Percentiles rank a stretch among this genome's conserved stretches.
phyloP scores from a whole-genome alignment of 1,284 basidiomycete species.

The Ustilago vetiveriae region DNA sequence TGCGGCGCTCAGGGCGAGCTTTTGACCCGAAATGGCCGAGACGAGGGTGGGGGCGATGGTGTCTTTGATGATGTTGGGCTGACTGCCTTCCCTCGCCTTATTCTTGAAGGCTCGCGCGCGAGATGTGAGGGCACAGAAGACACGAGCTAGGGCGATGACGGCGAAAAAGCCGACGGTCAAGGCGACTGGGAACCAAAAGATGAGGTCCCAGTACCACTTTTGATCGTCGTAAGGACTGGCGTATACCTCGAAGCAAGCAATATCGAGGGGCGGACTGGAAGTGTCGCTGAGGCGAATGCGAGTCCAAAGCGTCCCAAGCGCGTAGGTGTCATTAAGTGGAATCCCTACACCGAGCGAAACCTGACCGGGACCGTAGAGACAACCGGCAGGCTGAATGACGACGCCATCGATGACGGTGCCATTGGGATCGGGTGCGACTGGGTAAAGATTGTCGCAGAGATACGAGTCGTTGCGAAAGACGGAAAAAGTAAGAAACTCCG shows the following conservation, averaged over 20 bases:
- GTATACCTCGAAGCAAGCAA: slow-evolving; percentile 82
- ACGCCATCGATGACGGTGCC: slow-evolving; percentile 32
- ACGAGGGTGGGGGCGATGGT: slow-evolving; percentile 69
- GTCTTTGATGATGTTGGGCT: slow-evolving; percentile 54
- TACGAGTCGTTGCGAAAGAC: slow-evolving; percentile 57
- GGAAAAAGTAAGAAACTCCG: slow-evolving; percentile 54
- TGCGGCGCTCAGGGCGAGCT: slow-evolving; percentile 82
- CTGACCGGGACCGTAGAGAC: slow-evolving; percentile 71
- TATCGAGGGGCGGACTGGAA: slow-evolving; percentile 73
- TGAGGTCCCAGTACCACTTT: slow-evolving; percentile 76
- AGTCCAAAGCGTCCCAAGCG: slow-evolving; percentile 83
- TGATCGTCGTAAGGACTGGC: slow-evolving; percentile 79
- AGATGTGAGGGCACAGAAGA: slow-evolving; percentile 46
- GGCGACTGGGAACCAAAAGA: slow-evolving; percentile 83
- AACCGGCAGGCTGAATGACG: slow-evolving; percentile 41
- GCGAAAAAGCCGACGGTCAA: slow-evolving; percentile 83
- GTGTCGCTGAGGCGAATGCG: slow-evolving; percentile 88
- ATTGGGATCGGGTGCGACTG: slow-evolving; percentile 47
- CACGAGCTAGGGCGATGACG: slow-evolving; percentile 79
- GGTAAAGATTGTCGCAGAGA: slow-evolving; percentile 59
- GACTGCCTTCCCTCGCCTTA: slow-evolving; percentile 57
- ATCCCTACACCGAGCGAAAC: slow-evolving; percentile 83
- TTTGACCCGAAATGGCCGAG: slow-evolving; percentile 89
- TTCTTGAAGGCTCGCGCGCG: slow-evolving; percentile 50
- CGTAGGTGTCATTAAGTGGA: slow-evolving; percentile 76